Base-by-base conservation (phyloP, 2,329 filamentous ascomycete genomes). In the Cytospora piceae region DNA sequence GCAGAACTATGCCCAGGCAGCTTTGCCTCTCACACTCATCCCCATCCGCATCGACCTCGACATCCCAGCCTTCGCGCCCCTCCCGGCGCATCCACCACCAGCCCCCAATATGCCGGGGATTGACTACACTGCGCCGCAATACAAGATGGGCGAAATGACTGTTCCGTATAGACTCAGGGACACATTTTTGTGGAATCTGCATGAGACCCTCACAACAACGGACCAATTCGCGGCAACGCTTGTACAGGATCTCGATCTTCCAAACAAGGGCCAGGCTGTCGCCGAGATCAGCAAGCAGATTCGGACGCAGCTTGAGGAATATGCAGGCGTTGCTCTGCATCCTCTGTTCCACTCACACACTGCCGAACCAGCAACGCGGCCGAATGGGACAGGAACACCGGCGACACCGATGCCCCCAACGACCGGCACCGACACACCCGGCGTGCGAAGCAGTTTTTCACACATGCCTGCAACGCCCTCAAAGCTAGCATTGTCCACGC, bases 21-120 rank as follows among this genome's bases (percentile, higher is more conserved):
- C 87, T 58, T 85, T 99, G 42, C 95, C 95, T 5, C 85, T 96
- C 59, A 97, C 93, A 0, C 83, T 98, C 61, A 94, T 99, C 67
- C 95, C 95, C 22, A 97, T 99, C 73, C 92, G 94, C 67, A 96
- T 99, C 77, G 95, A 99, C 74, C 84, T 98, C 75, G 94, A 98
- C 75, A 89, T 99, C 37, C 89, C 92, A 57, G 83, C 92, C 64
- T 95, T 90, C 78, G 82, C 86, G 14, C 90, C 91, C 15, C 80
- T 85, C 39, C 81, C 90, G 24, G 82, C 90, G 6, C 82, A 91
- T 61, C 88, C 89, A 6, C 81, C 85, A 2, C 88, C 88, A 14
- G 83, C 59, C n/a, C 67, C 54, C 24, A 67, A 67, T 20, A 42
- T 85, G 67, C 87, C 88, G 64, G 82, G 79, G 37, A 85, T 89